Conservation (phyloP, 129 eudicot species). For the Pulicaria dysenterica region DNA sequence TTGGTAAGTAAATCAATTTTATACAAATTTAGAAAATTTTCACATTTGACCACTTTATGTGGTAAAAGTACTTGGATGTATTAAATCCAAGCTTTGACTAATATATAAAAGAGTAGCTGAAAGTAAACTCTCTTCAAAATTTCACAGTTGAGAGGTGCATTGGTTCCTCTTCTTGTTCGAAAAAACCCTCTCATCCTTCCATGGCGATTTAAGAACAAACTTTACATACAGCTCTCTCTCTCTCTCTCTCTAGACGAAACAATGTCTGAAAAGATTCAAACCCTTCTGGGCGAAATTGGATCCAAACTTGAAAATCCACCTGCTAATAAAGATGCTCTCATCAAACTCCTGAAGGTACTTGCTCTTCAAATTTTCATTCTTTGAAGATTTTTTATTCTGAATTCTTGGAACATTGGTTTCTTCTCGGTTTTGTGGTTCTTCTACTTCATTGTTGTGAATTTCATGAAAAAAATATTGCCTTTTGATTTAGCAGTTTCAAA, state of each 20-base stretch:
- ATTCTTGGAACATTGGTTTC: not conserved
- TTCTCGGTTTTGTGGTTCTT: not conserved
- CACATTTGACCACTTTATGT: too few relatives aligned
- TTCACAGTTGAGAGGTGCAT: not conserved
- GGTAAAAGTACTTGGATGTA: too few relatives aligned
- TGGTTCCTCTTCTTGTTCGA: constrained; percentile 38
- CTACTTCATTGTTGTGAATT: constrained; percentile 8
- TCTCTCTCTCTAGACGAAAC: constrained; percentile 5
- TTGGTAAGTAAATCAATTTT: too few relatives aligned
- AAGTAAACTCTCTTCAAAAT: not conserved
- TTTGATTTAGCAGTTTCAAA: constrained; percentile 1
- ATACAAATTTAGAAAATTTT: too few relatives aligned
- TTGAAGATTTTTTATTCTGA: constrained; percentile 6
- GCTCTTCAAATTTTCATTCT: not conserved
- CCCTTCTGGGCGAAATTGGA: constrained; percentile 80
- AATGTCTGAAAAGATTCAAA: constrained; percentile 68
- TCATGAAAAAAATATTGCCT: not conserved
- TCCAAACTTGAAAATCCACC: constrained; percentile 75
- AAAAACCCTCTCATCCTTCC: constrained; percentile 15
- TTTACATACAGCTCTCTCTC: not conserved
- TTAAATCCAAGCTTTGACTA: not conserved
- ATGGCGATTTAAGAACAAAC: constrained; percentile 25
- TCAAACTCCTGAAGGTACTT: constrained; percentile 77
- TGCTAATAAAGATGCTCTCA: constrained; percentile 70
- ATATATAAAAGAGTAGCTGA: constrained; percentile 5